Base-by-base conservation (phyloP, 306 rosid species). In the Gillenia trifoliata region DNA sequence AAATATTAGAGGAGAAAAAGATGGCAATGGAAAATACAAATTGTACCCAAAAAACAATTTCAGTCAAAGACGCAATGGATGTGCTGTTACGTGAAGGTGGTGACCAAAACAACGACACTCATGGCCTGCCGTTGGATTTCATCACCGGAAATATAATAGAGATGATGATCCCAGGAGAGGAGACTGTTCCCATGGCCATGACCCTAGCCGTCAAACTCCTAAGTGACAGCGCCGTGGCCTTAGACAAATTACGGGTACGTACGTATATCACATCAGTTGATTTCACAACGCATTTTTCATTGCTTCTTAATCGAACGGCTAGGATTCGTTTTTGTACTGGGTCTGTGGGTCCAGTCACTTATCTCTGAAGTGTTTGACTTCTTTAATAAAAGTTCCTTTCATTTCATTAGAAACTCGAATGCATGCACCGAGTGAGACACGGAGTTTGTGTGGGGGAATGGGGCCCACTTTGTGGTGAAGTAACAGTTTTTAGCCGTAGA, bases 151-250 rank as follows among this genome's bases (percentile, higher is more conserved):
- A 91, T 64, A 85, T 94, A 41, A 71, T 92, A 10, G 97, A 90
- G 86, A 69, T 94, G 86, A 90, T 94, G 93, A 86, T 90, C 60
- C 99, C 97, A 0, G 97, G 99, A 3, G 96, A 92, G 73, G 99
- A 94, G 80, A 94, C 99, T 20, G 88, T 92, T 26, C 97, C 97
- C 15, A 88, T 81, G 22, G 91, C 96, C 12, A 88, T 94, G 90
- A 87, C 99, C 11, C 50, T 88, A 13, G 92, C 95, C 66, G 88
- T 92, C 76, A 83, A 90, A 36, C 92, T 80, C 77, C 93, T 94
- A 59, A 57, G 75, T 56, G 83, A 94, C 77, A 64, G 75, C 33
- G 90, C 97, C 5, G 78, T 69, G 17, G 95, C 90, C 65, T 76
- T 94, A 11, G 75, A 83, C 31, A 78, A 84, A 43, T 63, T 92